Evolutionary conservation across 1,284 basidiomycete genomes (phyloP), one percentile per base, ranked within the genome.

Genomic region (Tilletia indica): DNA sequence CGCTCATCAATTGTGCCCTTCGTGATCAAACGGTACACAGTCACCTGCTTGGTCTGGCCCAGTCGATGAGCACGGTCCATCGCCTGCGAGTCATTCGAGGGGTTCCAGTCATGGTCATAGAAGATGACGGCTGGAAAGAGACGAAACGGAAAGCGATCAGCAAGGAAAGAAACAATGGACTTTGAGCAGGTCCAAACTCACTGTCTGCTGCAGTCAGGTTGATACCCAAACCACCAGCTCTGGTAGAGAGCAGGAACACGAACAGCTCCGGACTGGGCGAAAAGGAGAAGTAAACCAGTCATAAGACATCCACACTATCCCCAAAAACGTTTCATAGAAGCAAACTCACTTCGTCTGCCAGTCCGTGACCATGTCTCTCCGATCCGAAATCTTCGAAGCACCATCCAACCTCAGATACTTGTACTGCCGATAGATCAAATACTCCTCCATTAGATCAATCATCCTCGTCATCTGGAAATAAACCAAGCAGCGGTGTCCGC

Each of bases 391-490:
- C 81, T 97, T 94, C 36, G 94, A 96, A 0, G 92, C 92, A 67
- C 97, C 97, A 85, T 99, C 97, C 63, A 99, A 87, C 51, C 97
- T 90, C 39, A 99, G 87, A 84, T 99, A 99, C 86, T 97, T 97
- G 89, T 97, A 96, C 85, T 98, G 96, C 6, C 96, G 90, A 86
- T 93, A 97, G 78, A 97, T 94, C 71, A 99, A 88, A 85, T 98
- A 99, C 85, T 99, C 97, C 85, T 99, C 97, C 90, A 99, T 96
- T 73, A 99, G 87, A 84, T 99, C 96, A 90, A 99, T 98, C 97
- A 99, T 99, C 76, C 91, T 90, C 34, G 97, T 99, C 97, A 99
- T 99, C 86, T 99, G 97, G 91, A 98, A 99, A 87, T 99, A 99
- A 68, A 99, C 89, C 77, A 99, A 86, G 31, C 97, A 94, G 67